phyloP scores from a whole-genome alignment of 2,329 filamentous ascomycete genomes.

The Didymella glomerata region DNA sequence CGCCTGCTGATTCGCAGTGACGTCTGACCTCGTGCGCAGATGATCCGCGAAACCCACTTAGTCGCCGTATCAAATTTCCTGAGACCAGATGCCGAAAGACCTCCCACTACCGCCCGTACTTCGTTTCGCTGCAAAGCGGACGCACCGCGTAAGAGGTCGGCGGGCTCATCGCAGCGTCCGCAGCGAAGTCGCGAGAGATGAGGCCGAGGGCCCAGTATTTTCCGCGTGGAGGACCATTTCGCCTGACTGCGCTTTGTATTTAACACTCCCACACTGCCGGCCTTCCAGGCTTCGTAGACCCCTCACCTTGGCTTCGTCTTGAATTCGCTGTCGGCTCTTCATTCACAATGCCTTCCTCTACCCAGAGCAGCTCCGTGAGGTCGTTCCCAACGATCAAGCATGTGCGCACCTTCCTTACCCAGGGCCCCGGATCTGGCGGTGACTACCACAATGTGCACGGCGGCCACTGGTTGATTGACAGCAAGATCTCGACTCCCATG shows the following conservation, averaged over 20 bases:
- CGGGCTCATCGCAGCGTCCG: conserved; percentile 28
- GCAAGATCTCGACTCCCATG: conserved; percentile 91
- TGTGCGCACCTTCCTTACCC: conserved; percentile 75
- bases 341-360: conserved; percentile 41
- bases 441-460: conserved; percentile 92
- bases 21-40: conserved; percentile 11
- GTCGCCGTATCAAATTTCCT: conserved; percentile 12
- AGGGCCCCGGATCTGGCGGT: conserved; percentile 69
- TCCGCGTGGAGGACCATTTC: conserved; percentile 20
- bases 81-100: conserved; percentile 16
- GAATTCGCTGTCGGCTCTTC: conserved; percentile 8
- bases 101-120: conserved; percentile 12
- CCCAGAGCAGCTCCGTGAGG: conserved; percentile 48
- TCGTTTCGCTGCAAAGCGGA: conserved; percentile 12
- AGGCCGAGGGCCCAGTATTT: conserved; percentile 23
- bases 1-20: conserved; percentile 26
- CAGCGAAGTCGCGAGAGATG: conserved; percentile 43
- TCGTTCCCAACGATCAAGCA: conserved; percentile 79
- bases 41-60: conserved; percentile 22
- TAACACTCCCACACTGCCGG: conserved; percentile 29
- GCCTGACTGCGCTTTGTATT: conserved; percentile 31
- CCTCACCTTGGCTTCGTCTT: conserved; percentile 21
- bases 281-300: conserved; percentile 28
- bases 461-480: conserved; percentile 83
- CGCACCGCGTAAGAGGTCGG: conserved; percentile 12